These are phyloP conservation scores for Pseudogymnoascus sp. DNA, from an alignment of 2,329 filamentous ascomycete genomes.

Conservation along the genomic window DNA sequence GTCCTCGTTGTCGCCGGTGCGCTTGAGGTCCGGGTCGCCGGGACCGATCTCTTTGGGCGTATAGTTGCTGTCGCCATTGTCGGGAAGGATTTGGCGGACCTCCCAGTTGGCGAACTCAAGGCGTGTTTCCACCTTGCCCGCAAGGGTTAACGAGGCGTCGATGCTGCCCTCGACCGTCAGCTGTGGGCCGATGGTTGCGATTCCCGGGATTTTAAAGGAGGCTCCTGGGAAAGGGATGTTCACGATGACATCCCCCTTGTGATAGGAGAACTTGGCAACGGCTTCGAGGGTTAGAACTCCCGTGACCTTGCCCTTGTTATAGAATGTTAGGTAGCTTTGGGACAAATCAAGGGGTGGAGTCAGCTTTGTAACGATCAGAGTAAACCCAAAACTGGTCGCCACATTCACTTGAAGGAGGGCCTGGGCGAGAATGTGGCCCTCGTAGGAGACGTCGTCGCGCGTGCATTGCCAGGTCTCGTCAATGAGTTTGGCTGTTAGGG, in stretches of 20 bases:
- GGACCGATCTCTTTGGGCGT: constrained; percentile 8
- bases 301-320: constrained; percentile 23
- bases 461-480: constrained; percentile 21
- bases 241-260: constrained; percentile 9
- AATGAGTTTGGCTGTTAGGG: constrained; percentile 21
- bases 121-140: constrained; percentile 8
- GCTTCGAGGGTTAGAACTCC: constrained; percentile 25
- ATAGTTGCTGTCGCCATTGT: too few relatives aligned
- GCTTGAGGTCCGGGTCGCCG: constrained; percentile 16
- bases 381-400: constrained; percentile 26
- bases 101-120: too few relatives aligned
- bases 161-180: constrained; percentile 12
- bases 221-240: constrained; percentile 13
- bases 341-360: constrained; percentile 21
- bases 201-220: constrained; percentile 14
- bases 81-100: too few relatives aligned
- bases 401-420: constrained; percentile 21
- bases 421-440: constrained; percentile 20
- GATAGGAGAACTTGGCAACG: constrained; percentile 14
- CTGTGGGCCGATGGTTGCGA: constrained; percentile 16
- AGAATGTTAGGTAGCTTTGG: constrained; percentile 24
- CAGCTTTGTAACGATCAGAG: constrained; percentile 22
- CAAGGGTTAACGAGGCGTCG: constrained; percentile 10
- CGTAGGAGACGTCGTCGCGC: constrained; percentile 12
- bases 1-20: constrained; percentile 15